Percentiles rank a stretch among this genome's conserved stretches.
These are phyloP conservation scores for Ceratocystis huliohia DNA, from an alignment of 2,329 filamentous ascomycete genomes.

Conservation along the genomic window DNA sequence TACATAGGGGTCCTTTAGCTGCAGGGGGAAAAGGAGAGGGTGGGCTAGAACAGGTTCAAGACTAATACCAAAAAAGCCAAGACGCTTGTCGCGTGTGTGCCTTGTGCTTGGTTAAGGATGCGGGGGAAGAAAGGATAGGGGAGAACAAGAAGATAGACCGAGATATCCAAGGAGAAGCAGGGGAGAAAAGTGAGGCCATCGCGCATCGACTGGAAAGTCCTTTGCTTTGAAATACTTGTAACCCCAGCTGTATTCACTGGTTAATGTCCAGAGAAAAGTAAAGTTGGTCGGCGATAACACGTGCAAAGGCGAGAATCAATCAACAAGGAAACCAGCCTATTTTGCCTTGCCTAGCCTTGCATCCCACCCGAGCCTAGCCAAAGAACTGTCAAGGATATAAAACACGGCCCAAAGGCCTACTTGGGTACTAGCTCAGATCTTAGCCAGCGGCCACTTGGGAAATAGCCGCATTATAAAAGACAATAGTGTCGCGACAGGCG, in stretches of 20 bases:
- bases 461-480: slow-evolving; percentile 8
- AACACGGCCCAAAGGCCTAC: not conserved
- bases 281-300: not conserved
- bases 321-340: not conserved
- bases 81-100: slow-evolving; percentile 4
- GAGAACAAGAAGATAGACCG: too few species aligned
- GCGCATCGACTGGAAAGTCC: too few species aligned
- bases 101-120: slow-evolving; percentile 1
- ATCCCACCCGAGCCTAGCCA: not conserved
- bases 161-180: too few species aligned
- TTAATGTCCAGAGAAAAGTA: not conserved
- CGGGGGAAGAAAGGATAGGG: not conserved
- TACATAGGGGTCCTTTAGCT: not conserved
- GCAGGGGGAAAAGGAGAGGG: not conserved
- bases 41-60: not conserved
- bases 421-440: slow-evolving; percentile 5
- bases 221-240: too few species aligned
- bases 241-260: too few species aligned
- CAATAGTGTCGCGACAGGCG: slow-evolving; percentile 1
- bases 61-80: not conserved
- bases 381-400: slow-evolving; percentile 2
- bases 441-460: not conserved
- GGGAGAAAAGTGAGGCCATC: too few species aligned
- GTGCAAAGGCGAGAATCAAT: not conserved
- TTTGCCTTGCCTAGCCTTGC: too few species aligned